phyloP scores from a whole-genome alignment of 1,284 basidiomycete species.

The Amylostereum areolatum region DNA sequence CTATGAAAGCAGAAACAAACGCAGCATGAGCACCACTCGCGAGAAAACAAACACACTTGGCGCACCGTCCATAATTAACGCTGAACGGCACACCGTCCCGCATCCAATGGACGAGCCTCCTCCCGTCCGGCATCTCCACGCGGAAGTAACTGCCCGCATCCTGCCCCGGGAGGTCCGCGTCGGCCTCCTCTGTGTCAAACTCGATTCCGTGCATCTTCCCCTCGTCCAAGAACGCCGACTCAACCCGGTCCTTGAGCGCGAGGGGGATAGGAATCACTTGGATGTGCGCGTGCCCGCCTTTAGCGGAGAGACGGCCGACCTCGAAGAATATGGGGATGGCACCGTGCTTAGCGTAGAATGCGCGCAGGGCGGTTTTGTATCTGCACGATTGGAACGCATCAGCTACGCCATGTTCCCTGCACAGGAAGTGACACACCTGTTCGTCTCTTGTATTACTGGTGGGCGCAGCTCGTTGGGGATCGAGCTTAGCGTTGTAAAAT shows the following conservation, averaged over 20 bases:
- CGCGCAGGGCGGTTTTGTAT: constrained; percentile 72
- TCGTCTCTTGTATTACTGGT: constrained; percentile 77
- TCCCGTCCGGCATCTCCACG: constrained; percentile 85
- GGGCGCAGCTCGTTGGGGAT: constrained; percentile 71
- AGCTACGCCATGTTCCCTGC: not conserved
- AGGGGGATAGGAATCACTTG: constrained; percentile 81
- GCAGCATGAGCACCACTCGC: constrained; percentile 2
- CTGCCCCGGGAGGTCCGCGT: not conserved
- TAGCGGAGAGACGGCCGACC: constrained; percentile 75
- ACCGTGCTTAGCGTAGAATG: constrained; percentile 67
- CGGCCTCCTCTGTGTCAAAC: constrained; percentile 57
- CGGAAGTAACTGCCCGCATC: constrained; percentile 69
- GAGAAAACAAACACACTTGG: constrained; percentile 10
- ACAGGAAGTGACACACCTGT: constrained; percentile 39
- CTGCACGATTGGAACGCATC: constrained; percentile 27
- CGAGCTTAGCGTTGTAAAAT: constrained; percentile 53
- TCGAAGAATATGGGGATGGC: constrained; percentile 79
- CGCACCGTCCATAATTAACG: constrained; percentile 89
- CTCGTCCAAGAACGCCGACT: constrained; percentile 63
- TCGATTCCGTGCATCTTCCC: constrained; percentile 60
- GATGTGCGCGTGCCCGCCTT: constrained; percentile 92
- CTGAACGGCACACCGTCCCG: constrained; percentile 75
- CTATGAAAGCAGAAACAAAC: constrained; percentile 32
- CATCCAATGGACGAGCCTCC: constrained; percentile 79
- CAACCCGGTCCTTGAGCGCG: constrained; percentile 54